Base-by-base conservation (phyloP, 441 rosid genomes). In the Mallotus japonicus region DNA sequence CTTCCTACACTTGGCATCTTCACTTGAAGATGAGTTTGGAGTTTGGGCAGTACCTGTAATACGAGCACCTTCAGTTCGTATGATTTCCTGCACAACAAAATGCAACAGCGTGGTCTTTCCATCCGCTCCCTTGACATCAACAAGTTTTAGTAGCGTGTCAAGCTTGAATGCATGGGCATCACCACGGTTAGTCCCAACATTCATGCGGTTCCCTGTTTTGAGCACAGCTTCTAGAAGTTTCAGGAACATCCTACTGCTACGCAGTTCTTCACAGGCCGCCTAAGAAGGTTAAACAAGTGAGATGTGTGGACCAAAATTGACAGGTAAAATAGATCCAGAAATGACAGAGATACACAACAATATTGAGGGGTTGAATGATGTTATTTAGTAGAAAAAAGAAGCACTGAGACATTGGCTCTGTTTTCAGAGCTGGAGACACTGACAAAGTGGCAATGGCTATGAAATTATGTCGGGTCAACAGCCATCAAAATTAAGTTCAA, bases 181-280 rank as follows among this genome's bases (percentile, higher is more conserved):
- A 0, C 97, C 98, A 46, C 97, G 96, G 79, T 93, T 91, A 57
- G 98, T 93, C 53, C 98, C 98, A 59, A 91, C 93, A 62, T 93
- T 93, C 98, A 93, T 93, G 20, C 98, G 90, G 86, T 93, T 89
- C 61, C 95, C 98, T 2, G 86, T 88, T 83, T 91, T 88, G 47
- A 93, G 89, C 34, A 90, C 94, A 72, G 89, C 96, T 82, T 87
- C 94, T 32, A 90, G 60, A 78, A 93, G 92, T 74, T 87, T 90
- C 79, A 90, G 57, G 70, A 93, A 85, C 93, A 91, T 88, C 76
- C 84, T 83, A 72, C 87, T 88, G 15, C 62, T 87, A 74, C 95
- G 73, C 62, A 93, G 80, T 80, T 90, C 94, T 75, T 90, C 98
- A 74, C 97, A 93, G 72, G 97, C 97, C 67, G 83, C 85, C 96